Evolutionary conservation across 306 rosid species (phyloP).

Genomic region (Castanea crenata): DNA sequence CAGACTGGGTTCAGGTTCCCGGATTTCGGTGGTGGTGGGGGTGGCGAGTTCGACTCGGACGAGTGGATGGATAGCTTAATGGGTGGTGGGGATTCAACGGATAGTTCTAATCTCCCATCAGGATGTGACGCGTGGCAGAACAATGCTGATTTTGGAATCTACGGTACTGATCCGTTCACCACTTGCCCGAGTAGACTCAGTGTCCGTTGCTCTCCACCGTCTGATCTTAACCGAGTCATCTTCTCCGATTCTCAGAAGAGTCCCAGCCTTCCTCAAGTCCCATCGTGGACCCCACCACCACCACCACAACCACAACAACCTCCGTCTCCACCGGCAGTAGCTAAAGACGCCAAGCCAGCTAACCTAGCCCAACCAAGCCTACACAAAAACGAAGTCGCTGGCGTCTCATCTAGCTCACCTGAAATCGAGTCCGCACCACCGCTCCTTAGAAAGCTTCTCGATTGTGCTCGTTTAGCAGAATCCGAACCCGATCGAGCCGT

Average conservation of each 20-base stretch:
- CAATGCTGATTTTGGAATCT: constrained; percentile 53
- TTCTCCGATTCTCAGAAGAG: constrained; percentile 45
- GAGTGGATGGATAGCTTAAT: constrained; percentile 96
- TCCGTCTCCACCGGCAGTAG: constrained; percentile 24
- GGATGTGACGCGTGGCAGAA: constrained; percentile 63
- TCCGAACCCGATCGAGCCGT: constrained; percentile 61
- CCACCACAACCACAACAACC: constrained; percentile 33
- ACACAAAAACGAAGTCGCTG: constrained; percentile 19
- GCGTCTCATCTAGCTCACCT: constrained; percentile 37
- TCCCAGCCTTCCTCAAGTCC: constrained; percentile 24
- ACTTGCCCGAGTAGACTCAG: constrained; percentile 58
- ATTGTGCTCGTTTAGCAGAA: constrained; percentile 56
- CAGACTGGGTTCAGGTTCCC: constrained; percentile 59
- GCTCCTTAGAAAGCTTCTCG: constrained; percentile 55
- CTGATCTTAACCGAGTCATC: constrained; percentile 68
- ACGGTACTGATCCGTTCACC: constrained; percentile 48
- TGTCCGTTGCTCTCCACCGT: constrained; percentile 44
- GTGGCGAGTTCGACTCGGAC: constrained; percentile 80
- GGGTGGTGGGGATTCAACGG: constrained; percentile 75
- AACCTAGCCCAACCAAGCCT: constrained; percentile 8
- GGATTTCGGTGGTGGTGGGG: constrained; percentile 46
- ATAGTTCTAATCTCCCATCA: constrained; percentile 63
- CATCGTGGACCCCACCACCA: constrained; percentile 42
- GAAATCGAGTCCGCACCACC: constrained; percentile 63
- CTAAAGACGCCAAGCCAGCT: constrained; percentile 29